These are phyloP conservation scores for Inga laurina DNA, from an alignment of 306 rosid genomes.

Conservation along the genomic window DNA sequence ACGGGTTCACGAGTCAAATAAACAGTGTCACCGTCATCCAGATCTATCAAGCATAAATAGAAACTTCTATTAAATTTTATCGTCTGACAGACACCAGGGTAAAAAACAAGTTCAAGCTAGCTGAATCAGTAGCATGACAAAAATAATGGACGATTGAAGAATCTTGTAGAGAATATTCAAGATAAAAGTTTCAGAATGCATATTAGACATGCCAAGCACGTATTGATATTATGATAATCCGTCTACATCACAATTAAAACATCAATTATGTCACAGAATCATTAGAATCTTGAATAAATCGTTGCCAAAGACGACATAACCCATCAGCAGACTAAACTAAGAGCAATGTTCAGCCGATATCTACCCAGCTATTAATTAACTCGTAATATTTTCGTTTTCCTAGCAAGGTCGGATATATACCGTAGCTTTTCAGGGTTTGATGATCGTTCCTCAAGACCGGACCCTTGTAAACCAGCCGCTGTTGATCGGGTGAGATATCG, in stretches of 20 bases:
- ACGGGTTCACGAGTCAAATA: slow-evolving; percentile 59
- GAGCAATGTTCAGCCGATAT: not conserved
- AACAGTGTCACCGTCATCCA: slow-evolving; percentile 56
- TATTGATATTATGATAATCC: too few species aligned
- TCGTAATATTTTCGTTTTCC: too few species aligned
- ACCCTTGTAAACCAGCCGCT: slow-evolving; percentile 83
- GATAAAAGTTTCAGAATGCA: not conserved
- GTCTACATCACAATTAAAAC: not conserved
- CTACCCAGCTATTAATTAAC: not conserved
- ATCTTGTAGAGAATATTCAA: not conserved
- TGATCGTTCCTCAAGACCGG: slow-evolving; percentile 72
- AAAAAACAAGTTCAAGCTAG: not conserved
- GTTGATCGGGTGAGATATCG: slow-evolving; percentile 62
- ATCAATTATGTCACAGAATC: not conserved
- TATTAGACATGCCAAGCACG: too few species aligned
- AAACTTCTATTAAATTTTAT: not conserved
- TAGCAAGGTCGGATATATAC: slow-evolving; percentile 39
- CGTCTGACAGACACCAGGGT: not conserved
- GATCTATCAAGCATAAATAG: slow-evolving; percentile 32
- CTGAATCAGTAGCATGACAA: not conserved
- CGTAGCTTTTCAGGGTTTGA: slow-evolving; percentile 71
- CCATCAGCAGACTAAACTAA: too few species aligned
- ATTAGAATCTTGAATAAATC: not conserved
- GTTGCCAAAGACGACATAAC: not conserved
- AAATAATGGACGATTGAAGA: not conserved